These are phyloP conservation scores for Tolypocladium ovalisporum DNA, from an alignment of 2,329 filamentous ascomycete species.

Conservation along the genomic window DNA sequence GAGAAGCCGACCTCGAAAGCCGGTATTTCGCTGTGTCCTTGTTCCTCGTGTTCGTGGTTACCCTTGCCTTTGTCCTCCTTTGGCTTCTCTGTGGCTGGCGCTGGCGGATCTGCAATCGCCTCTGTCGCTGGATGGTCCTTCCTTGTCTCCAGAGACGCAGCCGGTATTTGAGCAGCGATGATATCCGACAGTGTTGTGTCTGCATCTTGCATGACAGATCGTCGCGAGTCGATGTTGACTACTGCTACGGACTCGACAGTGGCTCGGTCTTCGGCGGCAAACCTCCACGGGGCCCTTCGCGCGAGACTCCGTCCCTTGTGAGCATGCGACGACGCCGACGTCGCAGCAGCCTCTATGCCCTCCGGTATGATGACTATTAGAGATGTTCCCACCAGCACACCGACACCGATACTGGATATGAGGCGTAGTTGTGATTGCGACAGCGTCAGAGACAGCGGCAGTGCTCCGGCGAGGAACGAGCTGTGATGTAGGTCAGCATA, in stretches of 20 bases:
- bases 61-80: constrained; percentile 18
- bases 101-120: not conserved
- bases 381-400: constrained; percentile 87
- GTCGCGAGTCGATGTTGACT: constrained; percentile 1
- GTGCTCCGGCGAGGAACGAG: constrained; percentile 84
- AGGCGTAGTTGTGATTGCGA: constrained; percentile 79
- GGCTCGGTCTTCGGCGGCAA: constrained; percentile 13
- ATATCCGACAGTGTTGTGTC: not conserved
- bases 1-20: constrained; percentile 76
- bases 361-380: constrained; percentile 97
- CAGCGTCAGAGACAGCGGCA: constrained; percentile 81
- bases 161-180: not conserved
- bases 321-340: constrained; percentile 30
- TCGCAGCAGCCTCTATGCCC: constrained; percentile 82
- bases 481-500: constrained; percentile 31
- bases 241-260: constrained; percentile 12
- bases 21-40: constrained; percentile 36
- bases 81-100: constrained; percentile 1
- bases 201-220: not conserved
- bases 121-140: not conserved
- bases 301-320: constrained; percentile 22
- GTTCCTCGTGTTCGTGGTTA: constrained; percentile 17
- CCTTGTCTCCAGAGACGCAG: not conserved
- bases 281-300: constrained; percentile 19
- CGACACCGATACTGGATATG: constrained; percentile 86